A percentile compares a stretch with the other conserved stretches of the same genome.
phyloP scores from a whole-genome alignment of 345 rosid genomes.

The Anastatica hierochuntica region DNA sequence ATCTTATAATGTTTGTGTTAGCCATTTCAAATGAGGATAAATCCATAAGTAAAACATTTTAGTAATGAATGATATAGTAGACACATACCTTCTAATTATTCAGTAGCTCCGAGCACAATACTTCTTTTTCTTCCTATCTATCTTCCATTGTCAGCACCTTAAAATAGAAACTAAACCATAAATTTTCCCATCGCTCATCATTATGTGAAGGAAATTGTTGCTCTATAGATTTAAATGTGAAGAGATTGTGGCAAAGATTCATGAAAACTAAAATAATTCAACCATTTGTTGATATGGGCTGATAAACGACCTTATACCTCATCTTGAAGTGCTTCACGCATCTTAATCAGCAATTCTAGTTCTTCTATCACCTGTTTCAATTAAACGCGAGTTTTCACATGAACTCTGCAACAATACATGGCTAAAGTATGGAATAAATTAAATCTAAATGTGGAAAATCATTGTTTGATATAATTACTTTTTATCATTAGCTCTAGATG shows the following conservation, averaged over 20 bases:
- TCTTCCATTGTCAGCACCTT: slow-evolving; percentile 53
- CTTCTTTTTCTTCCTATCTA: slow-evolving; percentile 38
- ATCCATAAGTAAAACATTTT: slow-evolving; percentile 1
- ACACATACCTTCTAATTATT: slow-evolving; percentile 55
- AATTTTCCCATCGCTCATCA: background rate
- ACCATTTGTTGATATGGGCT: too few relatives aligned
- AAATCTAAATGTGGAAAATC: too few relatives aligned
- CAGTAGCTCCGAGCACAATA: slow-evolving; percentile 42
- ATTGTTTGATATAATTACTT: too few relatives aligned
- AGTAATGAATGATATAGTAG: background rate
- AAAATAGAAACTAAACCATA: slow-evolving; percentile 9
- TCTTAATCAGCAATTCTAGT: slow-evolving; percentile 39
- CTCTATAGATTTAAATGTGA: background rate
- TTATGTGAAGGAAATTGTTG: background rate
- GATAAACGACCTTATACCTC: slow-evolving; percentile 40
- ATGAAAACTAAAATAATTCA: background rate
- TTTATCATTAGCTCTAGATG: too few relatives aligned
- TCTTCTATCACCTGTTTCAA: slow-evolving; percentile 47
- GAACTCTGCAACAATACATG: background rate
- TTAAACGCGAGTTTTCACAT: background rate
- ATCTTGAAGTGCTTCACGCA: slow-evolving; percentile 41
- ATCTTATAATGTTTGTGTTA: slow-evolving; percentile 67
- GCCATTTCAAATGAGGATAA: slow-evolving; percentile 23
- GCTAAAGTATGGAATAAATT: too few relatives aligned
- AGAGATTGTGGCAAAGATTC: background rate